phyloP scores from a whole-genome alignment of 179 eudicot genomes.

The Beta macrorhiza region DNA sequence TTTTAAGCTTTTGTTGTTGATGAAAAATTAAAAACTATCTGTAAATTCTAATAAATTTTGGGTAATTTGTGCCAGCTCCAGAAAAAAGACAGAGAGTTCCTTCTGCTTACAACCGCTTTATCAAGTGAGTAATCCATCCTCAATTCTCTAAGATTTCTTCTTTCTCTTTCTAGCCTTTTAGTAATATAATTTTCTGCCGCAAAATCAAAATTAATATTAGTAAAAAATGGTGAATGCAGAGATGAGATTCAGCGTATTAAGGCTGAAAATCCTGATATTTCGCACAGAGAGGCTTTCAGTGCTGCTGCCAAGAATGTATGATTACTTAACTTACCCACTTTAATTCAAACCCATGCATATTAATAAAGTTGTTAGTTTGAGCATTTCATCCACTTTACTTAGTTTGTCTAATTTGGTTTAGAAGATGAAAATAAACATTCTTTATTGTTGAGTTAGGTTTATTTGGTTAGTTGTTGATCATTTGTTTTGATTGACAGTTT shows the following conservation, averaged over 20 bases:
- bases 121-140: slow-evolving; percentile 46
- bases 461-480: too few species aligned
- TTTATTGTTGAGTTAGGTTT: too few species aligned
- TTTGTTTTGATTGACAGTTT: too few species aligned
- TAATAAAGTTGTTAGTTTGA: not conserved
- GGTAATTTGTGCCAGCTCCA: slow-evolving; percentile 37
- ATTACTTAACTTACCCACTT: not conserved
- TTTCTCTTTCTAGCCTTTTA: not conserved
- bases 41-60: too few species aligned
- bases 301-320: slow-evolving; percentile 71
- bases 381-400: not conserved
- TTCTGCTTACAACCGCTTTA: slow-evolving; percentile 66
- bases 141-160: not conserved
- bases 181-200: too few species aligned
- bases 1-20: too few species aligned
- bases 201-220: not conserved
- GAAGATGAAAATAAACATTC: not conserved
- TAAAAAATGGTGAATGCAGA: slow-evolving; percentile 27
- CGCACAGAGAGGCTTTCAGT: slow-evolving; percentile 70
- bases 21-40: too few species aligned
- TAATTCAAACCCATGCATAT: not conserved
- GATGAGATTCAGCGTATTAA: slow-evolving; percentile 70
- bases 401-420: not conserved
- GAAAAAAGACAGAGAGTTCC: slow-evolving; percentile 72
- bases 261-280: slow-evolving; percentile 58